Base-by-base conservation (phyloP, 2,329 filamentous ascomycete genomes). In the Venturia aucupariae region DNA sequence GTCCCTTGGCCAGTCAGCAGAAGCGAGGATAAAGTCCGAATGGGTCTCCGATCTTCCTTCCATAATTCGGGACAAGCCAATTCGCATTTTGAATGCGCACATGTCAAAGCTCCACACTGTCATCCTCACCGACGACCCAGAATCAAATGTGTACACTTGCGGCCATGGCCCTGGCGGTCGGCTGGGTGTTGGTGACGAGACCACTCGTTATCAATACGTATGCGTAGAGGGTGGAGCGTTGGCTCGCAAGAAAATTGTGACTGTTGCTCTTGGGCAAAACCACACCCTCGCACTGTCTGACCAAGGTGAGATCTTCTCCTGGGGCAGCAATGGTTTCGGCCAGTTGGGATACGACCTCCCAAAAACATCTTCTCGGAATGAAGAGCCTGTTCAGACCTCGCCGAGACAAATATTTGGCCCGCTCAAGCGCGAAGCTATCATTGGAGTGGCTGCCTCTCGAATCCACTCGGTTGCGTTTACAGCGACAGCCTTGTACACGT, bases 401-500 rank as follows among this genome's bases (percentile, higher is more conserved):
- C 94, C 94, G 0, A 86, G 91, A 22, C 94, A 97, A 72, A 89
- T 99, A 0, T 97, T 95, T 74, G 93, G 94, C 0, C 84, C 90
- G 0, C 79, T 99, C 65, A 97, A 97, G 72, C 90, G 92, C 71
- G 94, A 97, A 72, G 73, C 79, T 1, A 84, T 97, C 19, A 75
- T 90, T 27, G 94, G 94, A 0, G 84, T 92, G 64, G 92, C 94
- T 1, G 93, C 94, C 7, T 97, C 94, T 1, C 82, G 90, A 0
- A 86, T 96, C 46, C 94, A 99, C 75, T 97, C 94, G 0, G 92
- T 95, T 3, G 90, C 91, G 0, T 89, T 94, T 71, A 97, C 91
- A 0, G 82, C 84, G 0, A 85, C 86, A 0, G 90, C 90, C 0
- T 78, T 99, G 1, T 99, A 90, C 72, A 96, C 91, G 2, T 99